Evolutionary conservation across 352 stramenopile genomes (phyloP).

Genomic region (Phytopythium aichiense): DNA sequence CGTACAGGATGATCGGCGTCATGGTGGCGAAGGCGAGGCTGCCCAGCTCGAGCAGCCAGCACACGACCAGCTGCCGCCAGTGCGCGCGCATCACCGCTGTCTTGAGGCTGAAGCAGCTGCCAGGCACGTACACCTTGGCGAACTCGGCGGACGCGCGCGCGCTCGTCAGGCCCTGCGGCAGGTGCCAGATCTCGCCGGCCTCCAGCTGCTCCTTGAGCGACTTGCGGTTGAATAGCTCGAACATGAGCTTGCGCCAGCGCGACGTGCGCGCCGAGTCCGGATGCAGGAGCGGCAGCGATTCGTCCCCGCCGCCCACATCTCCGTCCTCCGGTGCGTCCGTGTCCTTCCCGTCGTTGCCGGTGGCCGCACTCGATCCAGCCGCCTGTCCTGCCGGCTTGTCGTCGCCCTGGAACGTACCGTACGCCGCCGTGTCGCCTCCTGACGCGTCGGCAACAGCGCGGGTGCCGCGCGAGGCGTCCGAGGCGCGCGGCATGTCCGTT

Average conservation of each 20-base stretch:
- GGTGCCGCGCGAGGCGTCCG: slow-evolving; percentile 1
- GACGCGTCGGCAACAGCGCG: not conserved
- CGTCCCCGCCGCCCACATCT: not conserved
- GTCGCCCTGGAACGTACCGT: not conserved
- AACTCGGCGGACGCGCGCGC: slow-evolving; percentile 26
- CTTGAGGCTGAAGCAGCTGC: slow-evolving; percentile 23
- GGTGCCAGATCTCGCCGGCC: slow-evolving; percentile 43
- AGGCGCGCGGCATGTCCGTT: slow-evolving; percentile 5
- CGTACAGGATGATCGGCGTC: slow-evolving; percentile 40
- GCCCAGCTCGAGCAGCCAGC: slow-evolving; percentile 33
- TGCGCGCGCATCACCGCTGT: slow-evolving; percentile 28
- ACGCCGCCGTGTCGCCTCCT: not conserved
- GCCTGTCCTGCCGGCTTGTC: not conserved
- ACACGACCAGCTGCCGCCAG: slow-evolving; percentile 20
- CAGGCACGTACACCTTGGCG: slow-evolving; percentile 15
- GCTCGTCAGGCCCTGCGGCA: slow-evolving; percentile 35
- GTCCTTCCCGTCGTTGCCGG: not conserved
- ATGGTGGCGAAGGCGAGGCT: slow-evolving; percentile 33
- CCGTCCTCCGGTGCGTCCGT: not conserved
- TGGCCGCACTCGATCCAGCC: not conserved
- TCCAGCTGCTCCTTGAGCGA: slow-evolving; percentile 22
- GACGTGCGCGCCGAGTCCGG: slow-evolving; percentile 25
- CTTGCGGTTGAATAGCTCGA: slow-evolving; percentile 36
- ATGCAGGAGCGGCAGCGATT: slow-evolving; percentile 15
- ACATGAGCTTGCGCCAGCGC: slow-evolving; percentile 36